Evolutionary conservation across 768 basidiomycete species (phyloP).

Genomic region (Tulasnella sp.): DNA sequence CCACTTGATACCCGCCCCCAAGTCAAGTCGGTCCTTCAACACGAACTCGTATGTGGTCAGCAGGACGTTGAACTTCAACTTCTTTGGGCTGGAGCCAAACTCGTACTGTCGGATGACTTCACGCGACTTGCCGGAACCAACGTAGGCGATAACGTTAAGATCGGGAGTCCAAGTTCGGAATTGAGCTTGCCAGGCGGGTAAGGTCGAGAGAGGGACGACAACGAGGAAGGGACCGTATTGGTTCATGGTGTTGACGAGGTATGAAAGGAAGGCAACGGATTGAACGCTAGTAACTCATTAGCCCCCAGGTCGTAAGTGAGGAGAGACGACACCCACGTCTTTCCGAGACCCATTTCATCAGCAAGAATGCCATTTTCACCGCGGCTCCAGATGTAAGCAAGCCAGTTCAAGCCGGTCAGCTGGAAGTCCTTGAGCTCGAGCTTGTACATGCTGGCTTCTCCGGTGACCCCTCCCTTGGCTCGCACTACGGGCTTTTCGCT

Average conservation of each 20-base stretch:
- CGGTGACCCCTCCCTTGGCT: conserved; percentile 9
- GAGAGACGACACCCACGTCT: conserved; percentile 38
- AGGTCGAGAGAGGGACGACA: conserved; percentile 94
- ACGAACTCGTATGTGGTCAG: conserved; percentile 96
- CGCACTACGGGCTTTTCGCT: background rate
- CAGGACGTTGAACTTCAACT: conserved; percentile 89
- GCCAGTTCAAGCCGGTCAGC: conserved; percentile 94
- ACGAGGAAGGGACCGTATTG: conserved; percentile 97
- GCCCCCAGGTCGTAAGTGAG: background rate
- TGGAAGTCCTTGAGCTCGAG: conserved; percentile 87
- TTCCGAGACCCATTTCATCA: conserved; percentile 99
- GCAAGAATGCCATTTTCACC: conserved; percentile 95
- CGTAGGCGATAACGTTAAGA: conserved; percentile 93
- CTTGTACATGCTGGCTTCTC: conserved; percentile 14
- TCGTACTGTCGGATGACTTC: conserved; percentile 87
- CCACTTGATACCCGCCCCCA: conserved; percentile 79
- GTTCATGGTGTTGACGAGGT: conserved; percentile 79
- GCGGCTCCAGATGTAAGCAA: conserved; percentile 91
- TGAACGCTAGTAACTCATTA: conserved; percentile 54
- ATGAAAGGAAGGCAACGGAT: conserved; percentile 89
- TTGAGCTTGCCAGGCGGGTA: conserved; percentile 95
- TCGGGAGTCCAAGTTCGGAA: conserved; percentile 93
- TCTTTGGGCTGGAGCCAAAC: conserved; percentile 56
- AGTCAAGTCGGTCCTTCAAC: conserved; percentile 75
- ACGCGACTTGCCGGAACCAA: conserved; percentile 75